These are phyloP conservation scores for Sisymbrium irio DNA, from an alignment of 345 rosid species.

Conservation along the genomic window DNA sequence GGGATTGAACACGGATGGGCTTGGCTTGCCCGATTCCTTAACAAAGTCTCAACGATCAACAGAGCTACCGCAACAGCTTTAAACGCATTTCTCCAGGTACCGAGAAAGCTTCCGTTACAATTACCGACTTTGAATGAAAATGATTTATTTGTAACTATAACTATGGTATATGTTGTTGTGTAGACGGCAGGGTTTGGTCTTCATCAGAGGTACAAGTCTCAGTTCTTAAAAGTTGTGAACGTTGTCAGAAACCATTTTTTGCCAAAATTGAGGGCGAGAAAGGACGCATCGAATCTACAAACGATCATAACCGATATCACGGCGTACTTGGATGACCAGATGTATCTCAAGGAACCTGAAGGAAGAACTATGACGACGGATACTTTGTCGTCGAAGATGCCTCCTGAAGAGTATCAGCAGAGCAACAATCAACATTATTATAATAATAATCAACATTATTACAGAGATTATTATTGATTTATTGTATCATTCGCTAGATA, in stretches of 20 bases:
- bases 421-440: neutral
- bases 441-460: slow-evolving; percentile 21
- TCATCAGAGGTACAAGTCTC: slow-evolving; percentile 55
- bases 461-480: neutral
- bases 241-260: slow-evolving; percentile 56
- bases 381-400: slow-evolving; percentile 44
- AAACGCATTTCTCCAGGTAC: slow-evolving; percentile 51
- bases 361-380: slow-evolving; percentile 49
- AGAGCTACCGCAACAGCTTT: slow-evolving; percentile 69
- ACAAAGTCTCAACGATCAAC: slow-evolving; percentile 51
- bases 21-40: slow-evolving; percentile 72
- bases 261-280: slow-evolving; percentile 44
- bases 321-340: slow-evolving; percentile 57
- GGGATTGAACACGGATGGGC: slow-evolving; percentile 82
- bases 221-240: slow-evolving; percentile 62
- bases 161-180: neutral
- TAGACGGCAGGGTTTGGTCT: slow-evolving; percentile 86
- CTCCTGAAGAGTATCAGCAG: slow-evolving; percentile 32
- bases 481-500: neutral
- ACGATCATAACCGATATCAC: slow-evolving; percentile 46
- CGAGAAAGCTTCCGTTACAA: neutral
- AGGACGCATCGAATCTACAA: slow-evolving; percentile 44
- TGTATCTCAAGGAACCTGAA: slow-evolving; percentile 63
- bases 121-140: neutral
- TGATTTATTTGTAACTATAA: neutral